Percentiles rank a stretch among this genome's conserved stretches.
Evolutionary conservation across 2,329 filamentous ascomycete genomes (phyloP).

Genomic region (Hypoxylon sp.): DNA sequence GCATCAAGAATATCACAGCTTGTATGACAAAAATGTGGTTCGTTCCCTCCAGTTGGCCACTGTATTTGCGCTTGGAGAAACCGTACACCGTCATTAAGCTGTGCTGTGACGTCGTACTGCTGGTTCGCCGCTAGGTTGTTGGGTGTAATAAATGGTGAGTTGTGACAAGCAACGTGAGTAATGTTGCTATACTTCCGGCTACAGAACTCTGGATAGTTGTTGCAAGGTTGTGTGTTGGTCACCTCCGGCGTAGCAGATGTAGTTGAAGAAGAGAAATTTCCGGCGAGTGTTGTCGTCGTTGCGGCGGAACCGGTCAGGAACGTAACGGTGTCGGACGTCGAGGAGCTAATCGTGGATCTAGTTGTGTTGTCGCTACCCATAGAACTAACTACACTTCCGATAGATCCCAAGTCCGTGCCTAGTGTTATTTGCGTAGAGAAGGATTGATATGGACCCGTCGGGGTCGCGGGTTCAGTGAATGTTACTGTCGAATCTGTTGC

Average conservation of each 20-base stretch:
- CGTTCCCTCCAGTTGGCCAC: conserved; percentile 65
- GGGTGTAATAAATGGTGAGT: conserved; percentile 80
- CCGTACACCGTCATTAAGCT: conserved; percentile 83
- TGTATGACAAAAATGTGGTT: conserved; percentile 86
- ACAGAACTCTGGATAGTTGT: conserved; percentile 84
- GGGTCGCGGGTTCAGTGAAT: conserved; percentile 55
- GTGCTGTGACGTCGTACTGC: conserved; percentile 74
- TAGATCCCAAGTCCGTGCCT: conserved; percentile 47
- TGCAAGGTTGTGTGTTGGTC: conserved; percentile 84
- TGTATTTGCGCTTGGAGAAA: conserved; percentile 76
- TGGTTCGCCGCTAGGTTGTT: conserved; percentile 86
- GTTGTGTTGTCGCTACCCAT: conserved; percentile 55
- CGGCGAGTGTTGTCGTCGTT: conserved; percentile 60
- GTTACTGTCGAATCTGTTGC: conserved; percentile 54
- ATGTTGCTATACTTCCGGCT: conserved; percentile 84
- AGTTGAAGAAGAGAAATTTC: conserved; percentile 61
- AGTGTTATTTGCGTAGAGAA: conserved; percentile 62
- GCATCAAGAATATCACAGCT: conserved; percentile 85
- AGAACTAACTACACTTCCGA: conserved; percentile 50
- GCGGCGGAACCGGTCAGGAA: conserved; percentile 65
- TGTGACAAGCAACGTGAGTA: conserved; percentile 83
- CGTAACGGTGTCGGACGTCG: conserved; percentile 52
- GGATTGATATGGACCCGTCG: conserved; percentile 63
- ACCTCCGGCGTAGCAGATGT: conserved; percentile 61
- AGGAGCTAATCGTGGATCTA: conserved; percentile 48